These are phyloP conservation scores for Fraxinus floribunda DNA, from an alignment of 305 asterid species.

Conservation along the genomic window DNA sequence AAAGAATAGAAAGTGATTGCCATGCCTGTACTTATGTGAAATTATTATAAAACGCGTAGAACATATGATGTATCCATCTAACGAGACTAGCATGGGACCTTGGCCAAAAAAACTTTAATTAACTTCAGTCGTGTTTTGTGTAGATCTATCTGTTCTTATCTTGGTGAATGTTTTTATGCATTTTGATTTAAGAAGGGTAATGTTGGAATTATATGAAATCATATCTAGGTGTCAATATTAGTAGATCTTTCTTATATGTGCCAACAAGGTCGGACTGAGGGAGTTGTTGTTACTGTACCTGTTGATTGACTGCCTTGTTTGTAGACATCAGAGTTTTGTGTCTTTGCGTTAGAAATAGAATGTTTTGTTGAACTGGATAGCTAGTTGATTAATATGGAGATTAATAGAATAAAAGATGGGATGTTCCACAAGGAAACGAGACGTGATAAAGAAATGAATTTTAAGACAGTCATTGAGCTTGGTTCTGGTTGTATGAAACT, in stretches of 20 bases:
- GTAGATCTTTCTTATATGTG: background rate
- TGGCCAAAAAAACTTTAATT: background rate
- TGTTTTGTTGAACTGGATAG: background rate
- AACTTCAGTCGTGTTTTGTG: background rate
- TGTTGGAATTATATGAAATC: background rate
- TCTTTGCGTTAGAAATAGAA: background rate
- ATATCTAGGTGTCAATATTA: background rate
- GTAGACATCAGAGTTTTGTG: background rate
- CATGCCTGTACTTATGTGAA: background rate
- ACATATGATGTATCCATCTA: background rate
- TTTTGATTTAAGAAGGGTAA: background rate
- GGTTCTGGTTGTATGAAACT: background rate
- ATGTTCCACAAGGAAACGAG: background rate
- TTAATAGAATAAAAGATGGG: background rate
- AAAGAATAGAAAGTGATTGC: background rate
- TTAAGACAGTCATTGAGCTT: background rate
- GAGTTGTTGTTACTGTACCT: background rate
- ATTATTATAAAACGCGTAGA: background rate
- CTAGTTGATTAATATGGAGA: background rate
- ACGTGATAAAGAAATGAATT: background rate
- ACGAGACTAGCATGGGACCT: background rate
- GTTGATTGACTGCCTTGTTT: background rate
- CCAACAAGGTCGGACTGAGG: background rate
- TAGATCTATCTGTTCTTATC: background rate
- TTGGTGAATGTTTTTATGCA: background rate